Base-by-base conservation (phyloP, 176 grass and related monocot species). In the Aegilops speltoides region DNA sequence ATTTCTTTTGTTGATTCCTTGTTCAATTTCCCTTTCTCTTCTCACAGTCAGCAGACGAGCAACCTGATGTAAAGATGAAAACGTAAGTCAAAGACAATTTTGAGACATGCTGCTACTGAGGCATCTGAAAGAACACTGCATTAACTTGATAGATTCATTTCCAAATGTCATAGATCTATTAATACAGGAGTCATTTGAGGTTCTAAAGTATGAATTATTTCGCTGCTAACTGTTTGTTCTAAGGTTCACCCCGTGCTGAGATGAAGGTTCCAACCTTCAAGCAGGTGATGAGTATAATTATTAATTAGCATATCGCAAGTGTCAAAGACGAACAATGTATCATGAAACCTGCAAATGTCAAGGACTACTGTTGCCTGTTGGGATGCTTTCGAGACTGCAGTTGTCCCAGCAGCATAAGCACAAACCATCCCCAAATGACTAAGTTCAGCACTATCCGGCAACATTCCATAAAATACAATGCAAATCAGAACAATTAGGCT, bases 11-110 rank as follows among this genome's bases (percentile, higher is more conserved):
- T 91, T 91, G 71, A 99, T 99, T 83, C 94, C 92, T 88, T 97
- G 89, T 90, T 94, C 92, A 31, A 97, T 85, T 79, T 97, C 97
- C 73, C 97, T 79, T 79, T 97, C 97, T 93, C 92, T 96, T 88
- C 96, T 94, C 73, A 97, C 97, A n/a, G 92, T 97, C 64, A 99
- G 74, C 90, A 97, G 91, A 82, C 94, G 82, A 87, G 97, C 92
- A 95, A 97, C 80, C 97, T 99, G 89, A 79, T 76, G 67, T 68
- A 56, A 81, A 82, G 57, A 64, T 86, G 31, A 72, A 16, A 78
- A 56, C 9, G 37, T n/a, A 56, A 77, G 29, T 71, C 79, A 88
- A 40, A 60, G 43, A 62, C 15, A 84, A 63, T 76, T 80, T 33
- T 91, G 70, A 79, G 40, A 17, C 32, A 57, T 79, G 11, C 26